Conservation (phyloP, 352 stramenopile genomes). For the Pythium rishiriense region DNA sequence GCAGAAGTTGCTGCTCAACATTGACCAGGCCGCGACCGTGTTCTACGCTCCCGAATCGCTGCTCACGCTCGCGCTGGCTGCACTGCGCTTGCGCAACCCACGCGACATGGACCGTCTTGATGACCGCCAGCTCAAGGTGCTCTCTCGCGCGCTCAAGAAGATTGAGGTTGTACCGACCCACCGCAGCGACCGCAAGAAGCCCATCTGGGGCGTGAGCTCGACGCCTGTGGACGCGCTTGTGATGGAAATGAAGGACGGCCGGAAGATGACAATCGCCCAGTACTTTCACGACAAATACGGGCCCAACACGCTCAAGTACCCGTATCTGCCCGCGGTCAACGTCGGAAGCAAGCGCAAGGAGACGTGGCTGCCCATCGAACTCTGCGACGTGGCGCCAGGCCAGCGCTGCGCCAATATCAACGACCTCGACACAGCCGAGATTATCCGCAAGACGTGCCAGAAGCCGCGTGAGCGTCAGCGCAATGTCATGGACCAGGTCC, state of each 20-base stretch:
- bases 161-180: constrained; percentile 60
- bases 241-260: constrained; percentile 48
- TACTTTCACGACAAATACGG: constrained; percentile 74
- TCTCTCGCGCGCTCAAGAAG: constrained; percentile 48
- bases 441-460: constrained; percentile 72
- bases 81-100: constrained; percentile 33
- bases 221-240: constrained; percentile 46
- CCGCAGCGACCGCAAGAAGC: constrained; percentile 56
- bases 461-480: constrained; percentile 44
- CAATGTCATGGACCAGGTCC: constrained; percentile 65
- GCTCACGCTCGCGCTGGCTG: constrained; percentile 48
- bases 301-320: constrained; percentile 46
- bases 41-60: constrained; percentile 63
- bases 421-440: constrained; percentile 79
- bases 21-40: constrained; percentile 69
- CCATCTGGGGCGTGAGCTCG: constrained; percentile 53
- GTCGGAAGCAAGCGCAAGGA: constrained; percentile 53
- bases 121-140: constrained; percentile 33
- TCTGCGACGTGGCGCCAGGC: constrained; percentile 72
- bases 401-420: constrained; percentile 78
- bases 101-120: constrained; percentile 43
- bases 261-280: constrained; percentile 47
- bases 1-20: constrained; percentile 63
- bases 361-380: constrained; percentile 77
- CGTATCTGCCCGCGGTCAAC: constrained; percentile 69